Evolutionary conservation across 306 rosid genomes (phyloP), one percentile per base, ranked within the genome.

Genomic region (Cicer pinnatifidum): DNA sequence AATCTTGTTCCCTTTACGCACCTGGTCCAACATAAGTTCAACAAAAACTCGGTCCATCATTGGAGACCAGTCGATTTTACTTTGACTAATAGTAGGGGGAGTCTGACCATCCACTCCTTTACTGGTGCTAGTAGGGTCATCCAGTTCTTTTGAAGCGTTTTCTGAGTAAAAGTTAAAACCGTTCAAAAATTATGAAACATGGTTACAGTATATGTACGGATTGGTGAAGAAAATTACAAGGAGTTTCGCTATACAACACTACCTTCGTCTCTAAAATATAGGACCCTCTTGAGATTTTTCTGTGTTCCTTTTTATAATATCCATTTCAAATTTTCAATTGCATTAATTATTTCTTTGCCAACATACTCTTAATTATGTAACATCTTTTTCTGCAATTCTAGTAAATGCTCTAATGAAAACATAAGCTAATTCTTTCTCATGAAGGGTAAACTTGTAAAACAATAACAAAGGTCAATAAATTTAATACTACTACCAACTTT

Each of bases 1-100:
- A 71, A 71, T 69, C 77, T 87, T 84, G 75, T 72, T 80, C 74
- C 90, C 88, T 71, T 84, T 87, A 57, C 39, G 35, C 53, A 84
- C 71, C 51, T 82, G 88, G n/a, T 84, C 81, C 81, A 84, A 56
- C 90, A 84, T 82, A 46, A 87, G 80, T 61, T 80, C 90, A 16
- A 82, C 66, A 52, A 87, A 87, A 71, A 76, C 83, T 56, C 78
- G 85, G 73, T 76, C 84, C 84, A 81, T 81, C 75, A 81, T 56
- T 4, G 84, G 84, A 46, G 84, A 81, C 84, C 84, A 81, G 51
- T 81, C 84, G 8, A 71, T 56, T 76, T 76, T 81, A 76, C 75
- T 59, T 63, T 76, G 78, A 71, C 61, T 81, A 41, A 0, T 19
- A 11, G 50, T 11, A 1, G 41, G 65, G 52, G 75, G 8, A 38